A percentile compares a stretch with the other conserved stretches of the same genome.
phyloP scores from a whole-genome alignment of 352 stramenopile genomes.

The Phytophthora crassamura region DNA sequence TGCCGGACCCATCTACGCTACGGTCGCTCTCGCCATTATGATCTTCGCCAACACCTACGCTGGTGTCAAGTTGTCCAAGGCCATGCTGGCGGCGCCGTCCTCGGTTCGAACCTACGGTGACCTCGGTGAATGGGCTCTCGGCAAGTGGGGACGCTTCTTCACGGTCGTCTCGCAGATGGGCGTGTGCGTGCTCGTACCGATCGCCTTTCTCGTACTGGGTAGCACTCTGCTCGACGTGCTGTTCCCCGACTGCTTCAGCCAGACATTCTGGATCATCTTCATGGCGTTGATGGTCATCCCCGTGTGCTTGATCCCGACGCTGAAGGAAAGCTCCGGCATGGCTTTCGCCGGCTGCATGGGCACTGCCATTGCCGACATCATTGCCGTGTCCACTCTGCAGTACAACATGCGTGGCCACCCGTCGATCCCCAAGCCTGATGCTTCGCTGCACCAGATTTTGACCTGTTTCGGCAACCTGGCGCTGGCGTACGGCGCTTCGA shows the following conservation, averaged over 20 bases:
- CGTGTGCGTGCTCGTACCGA: constrained; percentile 20
- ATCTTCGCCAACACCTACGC: constrained; percentile 29
- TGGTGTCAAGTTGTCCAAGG: constrained; percentile 16
- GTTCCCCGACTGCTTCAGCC: constrained; percentile 22
- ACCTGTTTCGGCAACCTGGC: constrained; percentile 25
- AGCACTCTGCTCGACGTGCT: constrained; percentile 27
- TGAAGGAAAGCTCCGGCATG: constrained; percentile 27
- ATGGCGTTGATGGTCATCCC: constrained; percentile 25
- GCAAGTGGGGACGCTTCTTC: too few relatives aligned
- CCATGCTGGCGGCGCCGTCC: constrained; percentile 25
- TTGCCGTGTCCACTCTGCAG: constrained; percentile 21
- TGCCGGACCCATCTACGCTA: constrained; percentile 19
- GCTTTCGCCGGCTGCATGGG: constrained; percentile 27
- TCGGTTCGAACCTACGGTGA: constrained; percentile 25
- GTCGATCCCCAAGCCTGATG: constrained; percentile 24
- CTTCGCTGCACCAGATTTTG: constrained; percentile 15
- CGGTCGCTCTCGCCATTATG: constrained; percentile 20
- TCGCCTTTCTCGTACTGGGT: constrained; percentile 22
- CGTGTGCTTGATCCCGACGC: constrained; percentile 24
- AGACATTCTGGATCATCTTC: constrained; percentile 33
- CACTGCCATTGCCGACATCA: constrained; percentile 24
- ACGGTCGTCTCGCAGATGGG: constrained; percentile 26
- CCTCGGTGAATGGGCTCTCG: too few relatives aligned
- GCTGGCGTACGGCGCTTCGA: constrained; percentile 16
- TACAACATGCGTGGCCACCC: constrained; percentile 27